Base-by-base conservation (phyloP, 129 eudicot genomes). In the Ambrosia trifida region DNA sequence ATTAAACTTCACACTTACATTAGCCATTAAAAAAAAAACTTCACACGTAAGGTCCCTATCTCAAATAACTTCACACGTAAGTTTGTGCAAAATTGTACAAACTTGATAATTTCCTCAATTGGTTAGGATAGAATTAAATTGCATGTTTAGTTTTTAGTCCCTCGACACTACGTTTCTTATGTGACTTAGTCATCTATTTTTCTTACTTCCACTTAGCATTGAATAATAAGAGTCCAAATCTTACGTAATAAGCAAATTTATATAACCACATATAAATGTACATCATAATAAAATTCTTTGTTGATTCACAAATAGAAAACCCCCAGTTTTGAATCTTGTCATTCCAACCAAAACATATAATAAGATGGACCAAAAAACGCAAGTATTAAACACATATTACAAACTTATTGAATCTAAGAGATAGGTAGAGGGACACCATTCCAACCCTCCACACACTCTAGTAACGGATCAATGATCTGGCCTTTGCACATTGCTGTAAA, bases 351-450 rank as follows among this genome's bases (percentile, higher is more conserved):
- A 74, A 35, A 7, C 19, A 20, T 58, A 57, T 10, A 59, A 60
- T 30, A 46, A 44, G 49, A 33, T 40, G 18, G 43, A 51, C 33
- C 20, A 56, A 41, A 38, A 50, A 36, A 14, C 28, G 18, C 45
- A 18, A 58, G 17, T 35, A 28, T 28, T 5, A 75, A 56, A 54
- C 73, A 65, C 66, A 47, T 46, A 49, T 58, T 18, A 12, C 30
- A 43, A 18, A 51, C 43, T 24, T 41, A 17, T 40, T 7, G 9
- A 40, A 14, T 53, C 24, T 82, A 85, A 54, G 81, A 81, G 38
- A 88, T 88, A 5, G 91, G 96, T 47, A 88, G 89, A 63, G 96
- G 96, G 9, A 74, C 83, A 47, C 96, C 96, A 77, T 85, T 68
- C 96, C 96, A 88, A 4, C 75, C 80, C 58, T 81, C 65, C 31